Percentiles rank a stretch among this genome's conserved stretches.
Conservation (phyloP, 805 yeast genomes). For the Myxozyma sirexii region DNA sequence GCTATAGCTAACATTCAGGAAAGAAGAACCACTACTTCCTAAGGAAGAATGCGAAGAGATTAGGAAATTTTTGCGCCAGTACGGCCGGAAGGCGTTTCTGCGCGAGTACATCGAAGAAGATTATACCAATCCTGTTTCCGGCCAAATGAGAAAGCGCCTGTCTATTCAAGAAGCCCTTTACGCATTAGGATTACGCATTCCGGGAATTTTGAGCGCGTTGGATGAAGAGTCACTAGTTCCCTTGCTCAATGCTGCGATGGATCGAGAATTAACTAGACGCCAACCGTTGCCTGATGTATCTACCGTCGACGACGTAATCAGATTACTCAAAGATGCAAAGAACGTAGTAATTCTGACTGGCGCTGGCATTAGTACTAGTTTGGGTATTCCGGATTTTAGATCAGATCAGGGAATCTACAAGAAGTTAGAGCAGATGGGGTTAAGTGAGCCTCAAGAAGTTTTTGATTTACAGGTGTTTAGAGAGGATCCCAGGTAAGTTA, state of each 20-base stretch:
- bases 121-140: background rate
- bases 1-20: background rate
- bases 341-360: slow-evolving; percentile 81
- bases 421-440: slow-evolving; percentile 64
- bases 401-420: slow-evolving; percentile 85
- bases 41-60: slow-evolving; percentile 12
- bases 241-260: slow-evolving; percentile 57
- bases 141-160: background rate
- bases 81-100: slow-evolving; percentile 21
- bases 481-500: slow-evolving; percentile 58
- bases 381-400: slow-evolving; percentile 92
- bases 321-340: slow-evolving; percentile 55
- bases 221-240: slow-evolving; percentile 47
- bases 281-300: slow-evolving; percentile 56
- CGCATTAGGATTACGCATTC: slow-evolving; percentile 25
- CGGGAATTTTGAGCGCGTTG: slow-evolving; percentile 41
- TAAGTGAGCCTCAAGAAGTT: slow-evolving; percentile 88
- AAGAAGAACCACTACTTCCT: background rate
- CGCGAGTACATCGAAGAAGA: slow-evolving; percentile 7
- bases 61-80: slow-evolving; percentile 12
- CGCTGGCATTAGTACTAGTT: slow-evolving; percentile 87
- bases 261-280: slow-evolving; percentile 60
- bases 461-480: slow-evolving; percentile 73
- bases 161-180: slow-evolving; percentile 34
- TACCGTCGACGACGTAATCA: slow-evolving; percentile 61